Evolutionary conservation across 345 rosid species (phyloP), one percentile per base, ranked within the genome.

Genomic region (Lepidium sativum): DNA sequence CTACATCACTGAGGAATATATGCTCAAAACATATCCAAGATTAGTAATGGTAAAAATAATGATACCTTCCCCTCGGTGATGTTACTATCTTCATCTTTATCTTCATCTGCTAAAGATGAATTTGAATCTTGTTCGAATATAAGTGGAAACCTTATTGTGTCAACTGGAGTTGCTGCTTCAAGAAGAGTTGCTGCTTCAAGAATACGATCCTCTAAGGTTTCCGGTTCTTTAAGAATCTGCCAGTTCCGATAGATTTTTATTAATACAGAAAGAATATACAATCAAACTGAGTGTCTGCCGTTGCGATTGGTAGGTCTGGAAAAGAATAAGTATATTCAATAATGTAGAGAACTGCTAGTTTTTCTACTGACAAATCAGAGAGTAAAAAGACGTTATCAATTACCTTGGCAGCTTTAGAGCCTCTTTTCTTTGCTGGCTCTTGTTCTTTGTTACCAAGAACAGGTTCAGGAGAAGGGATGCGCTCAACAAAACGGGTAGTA

Each of bases 391-490:
- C 14, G n/a, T 41, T 33, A 58, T 34, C 67, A 66, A 59, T 35
- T 80, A 92, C 96, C 98, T 87, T 86, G 27, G 84, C 70, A 75
- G 83, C 81, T 67, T 83, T 88, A 31, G 86, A 12, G 68, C 75
- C 86, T 62, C 74, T 83, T 70, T 75, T 91, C 77, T 41, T 84
- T 41, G 80, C 67, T 44, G 70, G 53, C 52, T 73, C 85, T 54
- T 80, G 82, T 69, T 80, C 86, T 69, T 65, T 72, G 39, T 81
- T 78, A 29, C 75, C 70, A 72, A 92, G 77, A 70, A 80, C 67
- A 16, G 98, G 91, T 72, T 84, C 97, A 10, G 89, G 71, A 38
- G 82, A 67, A 31, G 98, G 98, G 72, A 91, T 83, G 41, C 83
- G 87, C 68, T 92, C 97, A 70, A 92, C 81, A 65, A 75, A 89